Evolutionary conservation across 192 early-diverging fungal species (phyloP), one percentile per base, ranked within the genome.

Genomic region (Entophlyctis luteolus): DNA sequence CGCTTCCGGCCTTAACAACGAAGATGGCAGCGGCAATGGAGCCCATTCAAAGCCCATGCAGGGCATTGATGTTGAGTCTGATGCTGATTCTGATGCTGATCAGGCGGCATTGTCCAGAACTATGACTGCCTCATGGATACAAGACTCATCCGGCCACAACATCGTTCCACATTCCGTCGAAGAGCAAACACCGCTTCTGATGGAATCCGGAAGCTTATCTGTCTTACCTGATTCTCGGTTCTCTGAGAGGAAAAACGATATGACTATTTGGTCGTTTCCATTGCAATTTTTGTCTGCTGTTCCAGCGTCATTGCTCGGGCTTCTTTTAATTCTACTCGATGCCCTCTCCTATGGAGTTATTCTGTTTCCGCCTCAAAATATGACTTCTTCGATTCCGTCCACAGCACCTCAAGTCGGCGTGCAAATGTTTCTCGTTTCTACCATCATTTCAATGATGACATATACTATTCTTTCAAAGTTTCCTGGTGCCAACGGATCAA

Each of bases 261-360:
- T n/a, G n/a, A n/a, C n/a, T n/a, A n/a, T n/a, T n/a, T n/a, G 45
- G 22, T 53, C 2, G 1, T 53, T 20, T 20, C 50, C 50, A 27
- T 53, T 53, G 23, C n/a, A n/a, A n/a, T n/a, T n/a, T n/a, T n/a
- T 39, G 2, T 12, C 59, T 16, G 62, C 56, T 3, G 52, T 94
- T 4, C 96, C 96, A 3, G 94, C 94, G 0, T 95, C 95, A 2
- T 74, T 92, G 34, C 82, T 98, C 8, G 95, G 93, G 1, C 73
- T 98, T 38, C 84, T 96, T 45, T 77, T 98, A 35, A 98, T 94
- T 77, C 71, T 98, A 38, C 79, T 98, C 37, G 96, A 98, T 73
- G 92, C 93, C 8, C 84, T 82, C 72, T 84, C 81, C 1, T 85
- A 85, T 63, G 82, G 84, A 2, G 74, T 84, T 46, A 98, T 99